Percentiles rank a stretch among this genome's conserved stretches.
These are phyloP conservation scores for Talaromyces sp. DNA, from an alignment of 2,329 filamentous ascomycete species.

Conservation along the genomic window DNA sequence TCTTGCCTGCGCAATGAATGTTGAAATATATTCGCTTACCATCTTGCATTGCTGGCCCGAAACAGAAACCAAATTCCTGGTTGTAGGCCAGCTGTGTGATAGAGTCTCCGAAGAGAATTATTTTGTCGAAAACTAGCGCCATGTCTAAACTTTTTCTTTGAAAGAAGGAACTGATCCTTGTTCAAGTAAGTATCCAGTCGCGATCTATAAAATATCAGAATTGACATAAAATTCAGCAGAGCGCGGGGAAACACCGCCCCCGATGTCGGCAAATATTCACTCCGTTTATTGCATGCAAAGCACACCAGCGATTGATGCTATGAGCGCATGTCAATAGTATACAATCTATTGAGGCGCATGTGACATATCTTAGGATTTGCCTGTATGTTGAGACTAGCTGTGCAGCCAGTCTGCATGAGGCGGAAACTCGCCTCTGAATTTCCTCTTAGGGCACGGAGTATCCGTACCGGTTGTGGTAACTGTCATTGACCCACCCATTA, in stretches of 20 bases:
- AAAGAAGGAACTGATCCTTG: no score
- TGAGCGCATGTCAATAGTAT: no score
- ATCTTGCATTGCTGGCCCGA: conserved; percentile 10
- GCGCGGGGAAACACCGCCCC: no score
- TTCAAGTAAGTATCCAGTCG: no score
- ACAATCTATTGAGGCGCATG: neutral
- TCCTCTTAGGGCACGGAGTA: neutral
- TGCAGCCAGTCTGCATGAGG: neutral
- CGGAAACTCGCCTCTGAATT: neutral
- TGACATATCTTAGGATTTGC: neutral
- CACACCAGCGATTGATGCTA: neutral
- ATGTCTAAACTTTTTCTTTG: neutral
- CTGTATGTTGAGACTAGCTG: neutral
- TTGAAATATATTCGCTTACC: neutral
- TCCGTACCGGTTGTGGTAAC: neutral
- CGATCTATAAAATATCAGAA: no score
- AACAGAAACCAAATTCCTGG: conserved; percentile 6
- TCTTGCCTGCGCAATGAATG: no score
- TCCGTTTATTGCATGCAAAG: neutral
- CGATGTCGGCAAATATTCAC: no score
- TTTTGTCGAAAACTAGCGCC: conserved; percentile 4
- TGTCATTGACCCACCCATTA: neutral
- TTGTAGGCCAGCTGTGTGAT: conserved; percentile 8
- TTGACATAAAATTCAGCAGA: no score
- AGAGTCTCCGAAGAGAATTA: conserved; percentile 7